Percentiles rank a stretch among this genome's conserved stretches.
phyloP scores from a whole-genome alignment of 805 yeast genomes.

The Candida coleopterorum region DNA sequence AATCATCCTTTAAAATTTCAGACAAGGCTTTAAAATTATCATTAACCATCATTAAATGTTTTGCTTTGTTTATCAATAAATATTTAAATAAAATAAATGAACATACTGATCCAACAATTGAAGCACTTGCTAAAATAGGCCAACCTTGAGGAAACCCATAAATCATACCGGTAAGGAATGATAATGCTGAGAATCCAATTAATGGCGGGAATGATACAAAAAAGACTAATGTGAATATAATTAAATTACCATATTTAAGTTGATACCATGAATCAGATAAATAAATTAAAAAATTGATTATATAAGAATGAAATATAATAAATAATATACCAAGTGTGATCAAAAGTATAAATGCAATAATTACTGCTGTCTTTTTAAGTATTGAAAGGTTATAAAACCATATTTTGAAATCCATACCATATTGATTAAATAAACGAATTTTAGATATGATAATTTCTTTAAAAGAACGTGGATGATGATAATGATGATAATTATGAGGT shows the following conservation, averaged over 20 bases:
- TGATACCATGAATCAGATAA: conserved; percentile 44
- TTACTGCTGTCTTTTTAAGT: conserved; percentile 12
- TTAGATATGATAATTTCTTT: background rate
- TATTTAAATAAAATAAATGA: conserved; percentile 68
- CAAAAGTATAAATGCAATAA: conserved; percentile 12
- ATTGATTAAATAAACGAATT: background rate
- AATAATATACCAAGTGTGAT: conserved; percentile 14
- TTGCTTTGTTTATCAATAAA: conserved; percentile 53
- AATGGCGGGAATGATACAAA: conserved; percentile 86
- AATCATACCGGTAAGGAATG: conserved; percentile 69
- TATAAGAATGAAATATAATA: conserved; percentile 28
- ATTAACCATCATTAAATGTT: conserved; percentile 53
- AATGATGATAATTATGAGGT: too few relatives aligned
- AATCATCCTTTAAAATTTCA: conserved; percentile 62
- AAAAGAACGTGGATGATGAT: conserved; percentile 1
- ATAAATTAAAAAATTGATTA: conserved; percentile 33
- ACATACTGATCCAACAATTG: conserved; percentile 68
- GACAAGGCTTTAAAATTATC: conserved; percentile 69
- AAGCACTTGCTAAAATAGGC: conserved; percentile 64
- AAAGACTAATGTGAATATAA: conserved; percentile 52
- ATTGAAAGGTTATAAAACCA: conserved; percentile 19
- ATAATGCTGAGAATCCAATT: conserved; percentile 71
- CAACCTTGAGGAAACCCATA: conserved; percentile 82
- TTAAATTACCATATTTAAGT: conserved; percentile 35
- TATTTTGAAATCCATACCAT: background rate